Conservation (phyloP, 257 asterid genomes). For the Rauvolfia tetraphylla region DNA sequence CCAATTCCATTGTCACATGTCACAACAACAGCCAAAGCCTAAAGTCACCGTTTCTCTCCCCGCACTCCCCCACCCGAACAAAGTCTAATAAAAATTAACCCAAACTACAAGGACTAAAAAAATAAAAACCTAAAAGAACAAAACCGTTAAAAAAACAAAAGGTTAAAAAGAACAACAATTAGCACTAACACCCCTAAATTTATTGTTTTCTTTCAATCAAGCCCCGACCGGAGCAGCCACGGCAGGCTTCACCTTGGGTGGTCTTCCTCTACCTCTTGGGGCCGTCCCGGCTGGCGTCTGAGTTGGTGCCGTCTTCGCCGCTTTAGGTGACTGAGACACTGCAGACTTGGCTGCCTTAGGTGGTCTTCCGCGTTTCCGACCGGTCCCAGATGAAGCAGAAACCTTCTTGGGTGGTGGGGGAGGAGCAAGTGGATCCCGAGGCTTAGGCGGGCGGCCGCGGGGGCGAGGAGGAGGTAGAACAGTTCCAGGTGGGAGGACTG, state of each 20-base stretch:
- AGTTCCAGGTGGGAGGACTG: constrained; percentile 31
- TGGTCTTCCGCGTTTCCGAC: constrained; percentile 77
- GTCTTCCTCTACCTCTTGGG: constrained; percentile 80
- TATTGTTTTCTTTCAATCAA: constrained; percentile 27
- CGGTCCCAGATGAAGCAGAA: constrained; percentile 24
- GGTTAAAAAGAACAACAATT: constrained; percentile 27
- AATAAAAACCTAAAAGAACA: constrained; percentile 7
- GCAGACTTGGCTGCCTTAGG: constrained; percentile 37
- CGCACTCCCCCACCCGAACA: not conserved
- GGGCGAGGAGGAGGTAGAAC: constrained; percentile 49
- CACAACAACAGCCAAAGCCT: constrained; percentile 29
- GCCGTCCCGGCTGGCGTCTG: constrained; percentile 17
- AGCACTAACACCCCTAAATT: constrained; percentile 32
- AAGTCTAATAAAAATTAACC: constrained; percentile 30
- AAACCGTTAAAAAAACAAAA: not conserved
- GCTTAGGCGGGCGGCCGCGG: constrained; percentile 74
- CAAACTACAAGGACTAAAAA: constrained; percentile 35
- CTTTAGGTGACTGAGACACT: constrained; percentile 3
- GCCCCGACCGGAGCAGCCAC: constrained; percentile 66
- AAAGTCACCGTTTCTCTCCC: constrained; percentile 1
- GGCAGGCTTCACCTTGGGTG: constrained; percentile 66
- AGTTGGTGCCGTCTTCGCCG: constrained; percentile 1
- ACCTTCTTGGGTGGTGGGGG: constrained; percentile 38
- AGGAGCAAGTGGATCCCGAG: constrained; percentile 40
- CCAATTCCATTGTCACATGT: constrained; percentile 33